Conservation (phyloP, 495 filamentous ascomycete species). For the Penicillium flavigenum region DNA sequence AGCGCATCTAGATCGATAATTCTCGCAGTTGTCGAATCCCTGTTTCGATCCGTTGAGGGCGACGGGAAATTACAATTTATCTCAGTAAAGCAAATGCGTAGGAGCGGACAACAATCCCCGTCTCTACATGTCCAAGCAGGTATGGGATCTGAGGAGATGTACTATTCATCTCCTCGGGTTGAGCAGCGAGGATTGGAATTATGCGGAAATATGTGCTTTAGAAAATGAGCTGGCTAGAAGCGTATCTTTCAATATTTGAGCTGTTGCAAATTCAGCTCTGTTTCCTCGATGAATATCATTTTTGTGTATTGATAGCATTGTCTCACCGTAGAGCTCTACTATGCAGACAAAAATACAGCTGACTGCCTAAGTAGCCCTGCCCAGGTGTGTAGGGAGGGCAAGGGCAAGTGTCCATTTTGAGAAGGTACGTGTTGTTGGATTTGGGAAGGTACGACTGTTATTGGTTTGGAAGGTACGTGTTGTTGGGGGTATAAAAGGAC, state of each 20-base stretch:
- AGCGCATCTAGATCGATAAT: neutral
- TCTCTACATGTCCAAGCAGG: conserved; percentile 45
- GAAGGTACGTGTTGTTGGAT: too few species aligned
- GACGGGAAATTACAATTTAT: conserved; percentile 36
- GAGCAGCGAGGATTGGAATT: conserved; percentile 38
- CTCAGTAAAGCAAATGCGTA: conserved; percentile 44
- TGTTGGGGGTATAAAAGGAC: too few species aligned
- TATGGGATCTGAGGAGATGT: conserved; percentile 27
- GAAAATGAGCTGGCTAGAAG: neutral
- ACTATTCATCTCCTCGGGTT: conserved; percentile 32
- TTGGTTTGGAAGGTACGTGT: too few species aligned
- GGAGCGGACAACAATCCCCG: conserved; percentile 41
- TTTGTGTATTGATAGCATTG: too few species aligned
- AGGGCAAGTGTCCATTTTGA: too few species aligned
- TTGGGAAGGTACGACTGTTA: too few species aligned
- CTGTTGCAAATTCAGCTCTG: neutral
- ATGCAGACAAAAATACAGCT: too few species aligned
- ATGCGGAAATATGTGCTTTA: conserved; percentile 31
- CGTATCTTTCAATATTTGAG: neutral
- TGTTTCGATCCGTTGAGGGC: conserved; percentile 43
- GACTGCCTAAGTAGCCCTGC: too few species aligned
- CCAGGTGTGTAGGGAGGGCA: too few species aligned
- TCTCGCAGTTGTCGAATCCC: conserved; percentile 37
- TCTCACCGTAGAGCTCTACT: too few species aligned
- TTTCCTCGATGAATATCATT: too few species aligned